phyloP scores from a whole-genome alignment of 805 yeast species.

The Tetrapisispora phaffii region DNA sequence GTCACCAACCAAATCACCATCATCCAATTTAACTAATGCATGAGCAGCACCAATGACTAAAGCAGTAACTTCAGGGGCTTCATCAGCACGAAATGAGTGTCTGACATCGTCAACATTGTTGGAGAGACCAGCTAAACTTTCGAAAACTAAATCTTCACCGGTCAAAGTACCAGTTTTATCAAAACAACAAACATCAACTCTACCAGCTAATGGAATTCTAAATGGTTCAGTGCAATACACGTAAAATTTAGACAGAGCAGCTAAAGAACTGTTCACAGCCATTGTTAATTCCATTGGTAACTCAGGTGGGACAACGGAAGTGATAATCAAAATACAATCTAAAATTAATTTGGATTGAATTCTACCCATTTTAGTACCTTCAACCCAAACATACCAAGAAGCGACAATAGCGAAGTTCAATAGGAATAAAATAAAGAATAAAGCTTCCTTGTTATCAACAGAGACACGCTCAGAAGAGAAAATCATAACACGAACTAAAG shows the following conservation, averaged over 20 bases:
- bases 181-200: conserved; percentile 96
- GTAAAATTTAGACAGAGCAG: conserved; percentile 77
- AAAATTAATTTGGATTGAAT: conserved; percentile 84
- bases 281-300: conserved; percentile 97
- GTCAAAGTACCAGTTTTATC: conserved; percentile 98
- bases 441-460: conserved; percentile 90
- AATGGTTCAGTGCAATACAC: conserved; percentile 97
- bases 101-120: conserved; percentile 38
- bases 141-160: conserved; percentile 91
- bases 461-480: conserved; percentile 93
- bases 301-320: conserved; percentile 98
- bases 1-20: conserved; percentile 96
- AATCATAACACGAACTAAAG: conserved; percentile 94
- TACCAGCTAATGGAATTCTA: conserved; percentile 94
- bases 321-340: conserved; percentile 90
- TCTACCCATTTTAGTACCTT: conserved; percentile 93
- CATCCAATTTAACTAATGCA: conserved; percentile 87
- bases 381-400: conserved; percentile 96
- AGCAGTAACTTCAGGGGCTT: conserved; percentile 61
- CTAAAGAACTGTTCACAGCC: conserved; percentile 90
- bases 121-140: conserved; percentile 83
- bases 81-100: conserved; percentile 41
- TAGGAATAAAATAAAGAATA: conserved; percentile 82
- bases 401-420: conserved; percentile 90
- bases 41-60: conserved; percentile 88